Conservation (phyloP, 2,329 filamentous ascomycete species). For the Sphaerulina musiva region DNA sequence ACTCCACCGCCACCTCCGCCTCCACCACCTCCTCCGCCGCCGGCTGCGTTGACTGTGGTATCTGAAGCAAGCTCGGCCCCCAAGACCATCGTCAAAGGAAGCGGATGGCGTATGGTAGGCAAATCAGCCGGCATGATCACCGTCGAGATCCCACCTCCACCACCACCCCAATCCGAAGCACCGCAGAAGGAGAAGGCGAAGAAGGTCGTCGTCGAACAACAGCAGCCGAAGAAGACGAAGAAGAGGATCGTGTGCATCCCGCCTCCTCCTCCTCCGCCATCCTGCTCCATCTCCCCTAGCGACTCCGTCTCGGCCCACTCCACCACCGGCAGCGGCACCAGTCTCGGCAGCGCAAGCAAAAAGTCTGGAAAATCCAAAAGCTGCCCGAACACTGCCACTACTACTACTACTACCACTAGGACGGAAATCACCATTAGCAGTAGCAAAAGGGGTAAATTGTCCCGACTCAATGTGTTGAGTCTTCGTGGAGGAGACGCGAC, state of each 20-base stretch:
- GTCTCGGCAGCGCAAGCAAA: neutral
- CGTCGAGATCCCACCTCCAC: neutral
- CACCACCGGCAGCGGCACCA: neutral
- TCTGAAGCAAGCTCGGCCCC: slow-evolving; percentile 6
- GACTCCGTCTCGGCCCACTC: slow-evolving; percentile 5
- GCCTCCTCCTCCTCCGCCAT: neutral
- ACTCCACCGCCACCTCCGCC: neutral
- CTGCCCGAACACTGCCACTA: neutral
- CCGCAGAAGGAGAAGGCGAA: neutral
- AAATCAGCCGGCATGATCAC: slow-evolving; percentile 3
- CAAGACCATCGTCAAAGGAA: slow-evolving; percentile 4
- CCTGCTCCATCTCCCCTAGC: neutral
- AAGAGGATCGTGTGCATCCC: neutral
- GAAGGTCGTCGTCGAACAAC: neutral
- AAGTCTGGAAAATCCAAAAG: neutral
- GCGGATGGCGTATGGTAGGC: slow-evolving; percentile 3
- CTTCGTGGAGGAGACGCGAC: slow-evolving; percentile 1
- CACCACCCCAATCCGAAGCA: neutral
- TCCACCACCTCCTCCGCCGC: neutral
- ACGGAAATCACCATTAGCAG: neutral
- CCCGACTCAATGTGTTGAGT: neutral
- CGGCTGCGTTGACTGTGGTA: neutral
- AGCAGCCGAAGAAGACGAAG: neutral
- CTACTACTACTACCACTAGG: neutral
- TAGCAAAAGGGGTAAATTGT: neutral